A percentile compares a stretch with the other conserved stretches of the same genome.
Evolutionary conservation across 345 rosid species (phyloP).

Genomic region (Salix suchowensis): DNA sequence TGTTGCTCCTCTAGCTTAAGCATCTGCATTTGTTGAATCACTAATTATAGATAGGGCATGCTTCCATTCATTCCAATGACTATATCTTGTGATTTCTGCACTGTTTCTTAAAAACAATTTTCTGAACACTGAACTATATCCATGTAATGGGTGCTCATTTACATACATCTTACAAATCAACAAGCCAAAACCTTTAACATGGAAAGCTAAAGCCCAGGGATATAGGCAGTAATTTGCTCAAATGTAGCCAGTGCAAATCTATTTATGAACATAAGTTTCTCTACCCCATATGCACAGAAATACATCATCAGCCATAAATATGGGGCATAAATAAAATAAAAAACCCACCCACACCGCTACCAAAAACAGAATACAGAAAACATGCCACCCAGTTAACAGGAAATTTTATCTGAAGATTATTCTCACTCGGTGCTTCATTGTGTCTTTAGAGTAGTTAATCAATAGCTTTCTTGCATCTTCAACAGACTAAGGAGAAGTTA

Average conservation of each 20-base stretch:
- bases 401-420: not conserved
- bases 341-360: not conserved
- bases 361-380: not conserved
- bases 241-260: not conserved
- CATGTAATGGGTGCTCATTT: not conserved
- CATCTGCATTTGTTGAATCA: conserved; percentile 42
- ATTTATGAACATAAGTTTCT: not conserved
- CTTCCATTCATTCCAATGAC: conserved; percentile 1
- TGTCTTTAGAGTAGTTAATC: not conserved
- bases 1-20: conserved; percentile 73
- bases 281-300: not conserved
- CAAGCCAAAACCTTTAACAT: not conserved
- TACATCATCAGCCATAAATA: not conserved
- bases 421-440: not conserved
- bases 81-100: not conserved
- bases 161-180: not conserved
- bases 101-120: not conserved
- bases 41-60: not conserved
- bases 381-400: not conserved
- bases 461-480: no score
- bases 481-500: no score
- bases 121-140: not conserved
- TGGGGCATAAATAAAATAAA: no score
- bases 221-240: not conserved
- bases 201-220: not conserved